phyloP scores from a whole-genome alignment of 2,329 filamentous ascomycete genomes.

The Coniochaeta sp. region DNA sequence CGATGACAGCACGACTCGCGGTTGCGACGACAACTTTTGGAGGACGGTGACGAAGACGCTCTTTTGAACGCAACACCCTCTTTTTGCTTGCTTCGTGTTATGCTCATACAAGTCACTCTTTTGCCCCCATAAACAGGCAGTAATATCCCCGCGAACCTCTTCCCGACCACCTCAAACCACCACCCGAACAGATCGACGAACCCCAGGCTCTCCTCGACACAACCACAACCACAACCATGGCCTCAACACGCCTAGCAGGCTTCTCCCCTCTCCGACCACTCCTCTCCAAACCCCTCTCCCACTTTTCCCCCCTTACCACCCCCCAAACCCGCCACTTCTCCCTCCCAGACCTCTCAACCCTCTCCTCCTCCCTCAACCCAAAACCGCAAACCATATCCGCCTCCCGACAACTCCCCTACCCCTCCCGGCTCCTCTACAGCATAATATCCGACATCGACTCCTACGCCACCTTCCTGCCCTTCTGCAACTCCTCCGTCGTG shows the following conservation, averaged over 20 bases:
- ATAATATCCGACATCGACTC: constrained; percentile 83
- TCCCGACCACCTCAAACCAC: neutral
- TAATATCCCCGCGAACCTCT: too few species aligned
- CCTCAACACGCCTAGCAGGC: neutral
- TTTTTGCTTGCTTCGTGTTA: neutral
- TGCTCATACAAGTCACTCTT: neutral
- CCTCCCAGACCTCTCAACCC: constrained; percentile 22
- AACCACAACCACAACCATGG: neutral
- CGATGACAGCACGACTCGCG: constrained; percentile 1
- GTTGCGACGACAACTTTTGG: neutral
- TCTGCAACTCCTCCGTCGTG: constrained; percentile 72
- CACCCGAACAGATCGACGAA: too few species aligned
- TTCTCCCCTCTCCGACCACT: neutral
- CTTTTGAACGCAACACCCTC: neutral
- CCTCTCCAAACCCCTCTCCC: neutral
- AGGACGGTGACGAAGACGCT: neutral
- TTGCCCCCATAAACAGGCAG: neutral
- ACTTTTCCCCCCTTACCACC: neutral
- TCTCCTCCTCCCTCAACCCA: constrained; percentile 18
- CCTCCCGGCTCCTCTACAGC: constrained; percentile 63
- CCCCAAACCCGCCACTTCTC: neutral
- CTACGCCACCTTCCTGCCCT: constrained; percentile 86
- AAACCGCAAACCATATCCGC: constrained; percentile 66
- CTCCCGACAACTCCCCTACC: constrained; percentile 69
- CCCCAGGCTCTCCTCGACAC: too few species aligned